Evolutionary conservation across 495 filamentous ascomycete genomes (phyloP).

Genomic region (Hypoxylon cercidicola): DNA sequence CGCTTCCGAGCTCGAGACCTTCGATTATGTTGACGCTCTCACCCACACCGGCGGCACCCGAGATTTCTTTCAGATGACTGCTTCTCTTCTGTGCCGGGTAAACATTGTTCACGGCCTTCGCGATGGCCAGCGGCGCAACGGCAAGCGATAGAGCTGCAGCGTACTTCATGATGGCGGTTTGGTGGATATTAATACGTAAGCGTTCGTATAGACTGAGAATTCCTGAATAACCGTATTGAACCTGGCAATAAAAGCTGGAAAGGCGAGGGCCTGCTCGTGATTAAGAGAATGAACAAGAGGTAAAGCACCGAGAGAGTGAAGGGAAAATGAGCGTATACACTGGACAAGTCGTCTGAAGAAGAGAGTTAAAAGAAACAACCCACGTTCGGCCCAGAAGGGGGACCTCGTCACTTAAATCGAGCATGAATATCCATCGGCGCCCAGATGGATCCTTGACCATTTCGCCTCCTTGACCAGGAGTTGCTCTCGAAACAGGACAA

Average conservation of each 20-base stretch:
- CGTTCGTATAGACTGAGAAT: constrained; percentile 22
- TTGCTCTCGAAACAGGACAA: constrained; percentile 60
- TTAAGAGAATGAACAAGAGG: constrained; percentile 51
- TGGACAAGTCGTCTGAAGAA: constrained; percentile 45
- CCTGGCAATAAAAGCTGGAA: constrained; percentile 47
- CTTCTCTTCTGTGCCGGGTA: constrained; percentile 48
- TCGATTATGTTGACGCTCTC: constrained; percentile 21
- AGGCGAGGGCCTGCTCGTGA: constrained; percentile 68
- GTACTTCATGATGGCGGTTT: constrained; percentile 62
- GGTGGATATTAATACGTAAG: constrained; percentile 33
- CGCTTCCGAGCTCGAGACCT: constrained; percentile 22
- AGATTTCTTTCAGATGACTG: constrained; percentile 24
- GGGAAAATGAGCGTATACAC: constrained; percentile 49
- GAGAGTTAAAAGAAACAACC: constrained; percentile 55
- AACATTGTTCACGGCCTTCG: constrained; percentile 58
- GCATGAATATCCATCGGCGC: constrained; percentile 57
- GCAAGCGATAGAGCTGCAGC: constrained; percentile 56
- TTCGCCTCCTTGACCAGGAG: constrained; percentile 50
- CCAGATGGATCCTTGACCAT: constrained; percentile 33
- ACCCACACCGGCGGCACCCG: constrained; percentile 6
- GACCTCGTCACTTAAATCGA: constrained; percentile 60
- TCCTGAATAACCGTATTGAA: constrained; percentile 43
- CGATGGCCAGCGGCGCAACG: constrained; percentile 62
- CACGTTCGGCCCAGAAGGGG: constrained; percentile 41
- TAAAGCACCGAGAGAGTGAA: constrained; percentile 44